Conservation (phyloP, 2,329 filamentous ascomycete genomes). For the Claviceps africana region DNA sequence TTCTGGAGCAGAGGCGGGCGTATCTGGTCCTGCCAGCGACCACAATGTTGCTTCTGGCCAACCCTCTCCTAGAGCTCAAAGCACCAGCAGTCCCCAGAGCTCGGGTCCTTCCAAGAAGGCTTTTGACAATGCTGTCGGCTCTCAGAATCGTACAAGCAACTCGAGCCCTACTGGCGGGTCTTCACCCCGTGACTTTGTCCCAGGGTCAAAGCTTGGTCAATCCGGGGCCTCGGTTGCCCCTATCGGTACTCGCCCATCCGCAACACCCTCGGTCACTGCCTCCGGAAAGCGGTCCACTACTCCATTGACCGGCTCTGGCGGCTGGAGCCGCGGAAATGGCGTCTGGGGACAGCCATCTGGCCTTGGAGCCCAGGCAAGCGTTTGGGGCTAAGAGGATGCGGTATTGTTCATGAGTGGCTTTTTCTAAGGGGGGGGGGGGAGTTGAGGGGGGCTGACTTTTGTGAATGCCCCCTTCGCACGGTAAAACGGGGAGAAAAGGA, state of each 20-base stretch:
- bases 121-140: conserved; percentile 42
- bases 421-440: background rate
- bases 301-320: conserved; percentile 74
- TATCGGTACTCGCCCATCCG: conserved; percentile 76
- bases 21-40: conserved; percentile 27
- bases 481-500: background rate
- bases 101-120: conserved; percentile 40
- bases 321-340: conserved; percentile 68
- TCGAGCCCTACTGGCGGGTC: conserved; percentile 72
- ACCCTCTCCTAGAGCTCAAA: conserved; percentile 57
- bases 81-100: conserved; percentile 70
- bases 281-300: conserved; percentile 72
- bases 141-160: conserved; percentile 62
- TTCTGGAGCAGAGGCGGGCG: conserved; percentile 21
- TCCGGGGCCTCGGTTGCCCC: conserved; percentile 62
- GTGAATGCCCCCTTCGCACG: background rate
- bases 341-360: conserved; percentile 77
- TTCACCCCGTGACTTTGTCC: conserved; percentile 53
- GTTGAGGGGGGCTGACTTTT: background rate
- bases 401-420: background rate
- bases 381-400: conserved; percentile 58
- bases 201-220: conserved; percentile 37
- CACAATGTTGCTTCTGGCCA: conserved; percentile 25
- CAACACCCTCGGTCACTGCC: conserved; percentile 32
- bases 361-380: conserved; percentile 77